These are phyloP conservation scores for Helotiales sp. DNA, from an alignment of 2,329 filamentous ascomycete species.

Conservation along the genomic window DNA sequence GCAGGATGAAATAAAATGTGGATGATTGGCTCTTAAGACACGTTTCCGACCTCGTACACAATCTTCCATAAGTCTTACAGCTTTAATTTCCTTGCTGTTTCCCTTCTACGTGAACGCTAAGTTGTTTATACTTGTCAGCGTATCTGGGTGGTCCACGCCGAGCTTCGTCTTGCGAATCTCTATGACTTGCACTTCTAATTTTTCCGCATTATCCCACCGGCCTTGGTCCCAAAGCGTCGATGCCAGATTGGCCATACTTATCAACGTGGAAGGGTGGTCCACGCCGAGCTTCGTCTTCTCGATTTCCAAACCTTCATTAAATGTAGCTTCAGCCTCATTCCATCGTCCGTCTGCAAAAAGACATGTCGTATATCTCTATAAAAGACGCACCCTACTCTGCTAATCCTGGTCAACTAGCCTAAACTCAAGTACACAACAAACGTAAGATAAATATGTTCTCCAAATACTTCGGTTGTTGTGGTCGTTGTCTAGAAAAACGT, in stretches of 20 bases:
- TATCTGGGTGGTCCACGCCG: neutral
- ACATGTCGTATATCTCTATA: neutral
- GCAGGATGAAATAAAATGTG: too few species aligned
- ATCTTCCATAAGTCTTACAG: too few species aligned
- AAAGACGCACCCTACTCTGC: neutral
- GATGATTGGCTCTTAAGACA: too few species aligned
- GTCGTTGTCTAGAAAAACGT: slow-evolving; percentile 25
- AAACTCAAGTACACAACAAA: slow-evolving; percentile 5
- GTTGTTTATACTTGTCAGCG: neutral
- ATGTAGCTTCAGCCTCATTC: neutral
- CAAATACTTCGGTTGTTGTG: slow-evolving; percentile 27
- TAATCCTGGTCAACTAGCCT: neutral
- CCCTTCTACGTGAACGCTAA: neutral
- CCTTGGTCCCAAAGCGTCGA: neutral
- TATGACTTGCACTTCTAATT: neutral
- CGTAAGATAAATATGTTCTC: slow-evolving; percentile 29
- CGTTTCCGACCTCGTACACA: too few species aligned
- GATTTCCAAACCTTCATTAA: neutral
- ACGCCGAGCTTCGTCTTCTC: neutral
- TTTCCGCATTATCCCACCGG: neutral
- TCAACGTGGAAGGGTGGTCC: neutral
- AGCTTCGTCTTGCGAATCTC: neutral
- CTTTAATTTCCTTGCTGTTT: too few species aligned
- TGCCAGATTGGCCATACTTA: neutral
- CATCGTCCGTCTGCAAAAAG: neutral